Base-by-base conservation (phyloP, 2,329 filamentous ascomycete species). In the Nakataea oryzae region DNA sequence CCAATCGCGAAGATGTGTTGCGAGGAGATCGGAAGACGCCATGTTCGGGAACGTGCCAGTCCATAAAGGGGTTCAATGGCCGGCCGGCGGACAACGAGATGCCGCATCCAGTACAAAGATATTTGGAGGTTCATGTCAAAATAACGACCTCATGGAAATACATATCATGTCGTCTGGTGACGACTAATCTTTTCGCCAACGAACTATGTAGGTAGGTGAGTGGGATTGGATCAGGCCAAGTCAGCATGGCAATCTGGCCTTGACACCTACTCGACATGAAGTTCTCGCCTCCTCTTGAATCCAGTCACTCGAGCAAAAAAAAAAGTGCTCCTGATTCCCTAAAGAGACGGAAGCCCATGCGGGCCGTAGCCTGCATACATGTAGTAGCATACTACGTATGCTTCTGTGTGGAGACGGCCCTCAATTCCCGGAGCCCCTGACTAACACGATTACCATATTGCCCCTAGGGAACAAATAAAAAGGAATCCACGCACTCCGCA, bases 1-100 rank as follows among this genome's bases (percentile, higher is more conserved):
- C 70, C 62, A 24, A 75, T 54, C 2, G 72, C 72, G 47, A 75
- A 75, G 61, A 74, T 26, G 57, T 72, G 65, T 66, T 76, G 74
- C 62, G 74, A 71, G 5, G 79, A 80, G 58, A 83, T 81, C 30
- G 81, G 81, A 70, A 84, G 82, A 1, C 82, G 78, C 81, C 81
- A 84, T 26, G 75, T 74, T 14, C n/a, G n/a, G n/a, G n/a, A n/a
- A n/a, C n/a, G n/a, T n/a, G n/a, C n/a, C n/a, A n/a, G n/a, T n/a
- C n/a, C n/a, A n/a, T n/a, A n/a, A n/a, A n/a, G n/a, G n/a, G n/a
- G n/a, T n/a, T n/a, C n/a, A n/a, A n/a, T n/a, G n/a, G n/a, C n/a
- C n/a, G 21, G 17, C 14, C 34, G 34, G 34, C 34, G 14, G 21
- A 47, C 8, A 17, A 47, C 21, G 34, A 47, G 34, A 47, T 47